phyloP scores from a whole-genome alignment of 164 flowering plant species.

The Santalum album region DNA sequence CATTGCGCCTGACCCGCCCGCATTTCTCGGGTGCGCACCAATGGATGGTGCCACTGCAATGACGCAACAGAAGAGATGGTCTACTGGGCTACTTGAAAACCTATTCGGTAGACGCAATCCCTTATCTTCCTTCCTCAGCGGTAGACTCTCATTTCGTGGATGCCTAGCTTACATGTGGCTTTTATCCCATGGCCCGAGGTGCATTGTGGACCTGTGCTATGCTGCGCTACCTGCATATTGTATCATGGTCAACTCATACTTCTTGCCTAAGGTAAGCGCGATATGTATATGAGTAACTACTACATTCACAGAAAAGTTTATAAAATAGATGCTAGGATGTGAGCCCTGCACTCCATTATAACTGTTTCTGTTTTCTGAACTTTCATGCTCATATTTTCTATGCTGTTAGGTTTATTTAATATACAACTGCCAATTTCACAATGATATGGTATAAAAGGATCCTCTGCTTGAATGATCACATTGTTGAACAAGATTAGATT shows the following conservation, averaged over 20 bases:
- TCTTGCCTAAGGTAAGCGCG: conserved; percentile 44
- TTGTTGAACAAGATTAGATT: too few relatives aligned
- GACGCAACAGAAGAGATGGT: conserved; percentile 53
- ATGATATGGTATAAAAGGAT: too few relatives aligned
- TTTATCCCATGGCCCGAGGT: conserved; percentile 23
- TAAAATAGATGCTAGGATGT: too few relatives aligned
- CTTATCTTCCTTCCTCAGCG: conserved; percentile 12
- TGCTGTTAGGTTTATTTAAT: too few relatives aligned
- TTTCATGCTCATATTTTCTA: too few relatives aligned
- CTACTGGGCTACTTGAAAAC: conserved; percentile 47
- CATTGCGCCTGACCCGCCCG: conserved; percentile 25
- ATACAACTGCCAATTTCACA: too few relatives aligned
- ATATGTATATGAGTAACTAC: too few relatives aligned
- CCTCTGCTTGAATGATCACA: too few relatives aligned
- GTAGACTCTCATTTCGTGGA: conserved; percentile 36
- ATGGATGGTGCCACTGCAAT: conserved; percentile 20
- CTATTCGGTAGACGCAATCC: conserved; percentile 30
- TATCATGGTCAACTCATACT: conserved; percentile 33
- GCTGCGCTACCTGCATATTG: conserved; percentile 44
- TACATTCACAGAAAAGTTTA: too few relatives aligned
- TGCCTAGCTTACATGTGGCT: conserved; percentile 24
- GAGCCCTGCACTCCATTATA: too few relatives aligned
- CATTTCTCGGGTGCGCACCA: conserved; percentile 53
- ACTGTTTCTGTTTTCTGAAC: too few relatives aligned
- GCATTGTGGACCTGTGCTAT: conserved; percentile 46